A percentile compares a stretch with the other conserved stretches of the same genome.
Conservation (phyloP, 306 rosid species). For the Delonix regia region DNA sequence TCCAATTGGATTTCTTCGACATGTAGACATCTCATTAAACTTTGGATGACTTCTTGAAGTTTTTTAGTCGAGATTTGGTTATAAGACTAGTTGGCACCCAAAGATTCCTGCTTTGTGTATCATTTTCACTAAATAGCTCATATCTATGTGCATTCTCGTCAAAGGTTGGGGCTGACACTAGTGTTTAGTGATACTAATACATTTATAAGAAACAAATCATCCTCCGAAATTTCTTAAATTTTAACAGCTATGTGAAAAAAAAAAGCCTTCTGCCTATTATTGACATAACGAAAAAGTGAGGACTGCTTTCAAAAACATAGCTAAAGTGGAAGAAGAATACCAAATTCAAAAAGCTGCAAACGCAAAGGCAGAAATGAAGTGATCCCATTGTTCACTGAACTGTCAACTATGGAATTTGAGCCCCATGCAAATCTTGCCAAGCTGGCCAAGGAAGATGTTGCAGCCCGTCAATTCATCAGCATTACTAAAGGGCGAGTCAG, state of each 20-base stretch:
- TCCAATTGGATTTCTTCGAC: too few species aligned
- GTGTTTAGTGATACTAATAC: neutral
- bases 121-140: too few species aligned
- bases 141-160: too few species aligned
- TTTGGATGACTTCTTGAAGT: too few species aligned
- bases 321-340: conserved; percentile 47
- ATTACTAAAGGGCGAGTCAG: conserved; percentile 34
- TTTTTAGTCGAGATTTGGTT: too few species aligned
- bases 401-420: conserved; percentile 48
- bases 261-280: neutral
- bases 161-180: conserved; percentile 1
- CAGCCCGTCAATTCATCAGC: conserved; percentile 48
- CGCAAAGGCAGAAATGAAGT: conserved; percentile 52
- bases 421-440: conserved; percentile 93
- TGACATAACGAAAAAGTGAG: conserved; percentile 5
- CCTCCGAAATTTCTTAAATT: conserved; percentile 11
- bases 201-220: conserved; percentile 23
- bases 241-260: neutral
- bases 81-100: too few species aligned
- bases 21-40: too few species aligned
- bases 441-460: conserved; percentile 77
- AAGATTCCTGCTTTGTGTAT: too few species aligned
- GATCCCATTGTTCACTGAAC: conserved; percentile 38
- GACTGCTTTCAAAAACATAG: conserved; percentile 13
- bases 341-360: conserved; percentile 92